Base-by-base conservation (phyloP, 306 rosid genomes). In the Lathyrus aphaca region DNA sequence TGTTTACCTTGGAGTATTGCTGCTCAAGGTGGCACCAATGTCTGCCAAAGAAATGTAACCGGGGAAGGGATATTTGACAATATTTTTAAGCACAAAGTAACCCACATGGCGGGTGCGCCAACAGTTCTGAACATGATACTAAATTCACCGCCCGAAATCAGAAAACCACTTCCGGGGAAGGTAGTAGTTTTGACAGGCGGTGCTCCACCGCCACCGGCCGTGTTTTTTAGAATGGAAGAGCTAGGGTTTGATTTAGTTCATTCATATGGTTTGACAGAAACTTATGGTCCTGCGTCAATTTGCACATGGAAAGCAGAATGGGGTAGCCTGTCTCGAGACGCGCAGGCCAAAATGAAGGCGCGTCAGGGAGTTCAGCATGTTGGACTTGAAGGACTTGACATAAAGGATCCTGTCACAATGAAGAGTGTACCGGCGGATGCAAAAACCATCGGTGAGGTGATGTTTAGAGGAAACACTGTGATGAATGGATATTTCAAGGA, bases 1-100 rank as follows among this genome's bases (percentile, higher is more conserved):
- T 89, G 95, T 80, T 86, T 92, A 75, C 74, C 92, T 44, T 92
- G 96, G 98, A 81, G 72, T 0, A 78, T 92, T 68, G 98, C 98
- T 75, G 96, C 92, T 66, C 98, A 89, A 44, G 96, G 98, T 23
- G 98, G 96, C 65, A 89, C 95, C 5, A 92, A 86, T 81, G 46
- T 92, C 35, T 92, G 98, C 83, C 96, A 57, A 51, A 83, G 98
- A 72, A 84, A 44, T 45, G 88, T 86, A 37, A 84, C 80, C 27
- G 89, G 92, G 12, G 18, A 71, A 57, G 85, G 81, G 18, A 85
- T 88, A 50, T 92, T 92, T 56, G 80, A 81, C 35, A 73, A 78
- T 10, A 69, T 89, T 63, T 81, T 56, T 55, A 69, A 18, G 70
- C 84, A 92, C 68, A 86, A 83, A 76, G 91, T 92, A 43, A 89